These are phyloP conservation scores for Strigomonas culicis DNA, from an alignment of 208 protist genomes.

Conservation along the genomic window DNA sequence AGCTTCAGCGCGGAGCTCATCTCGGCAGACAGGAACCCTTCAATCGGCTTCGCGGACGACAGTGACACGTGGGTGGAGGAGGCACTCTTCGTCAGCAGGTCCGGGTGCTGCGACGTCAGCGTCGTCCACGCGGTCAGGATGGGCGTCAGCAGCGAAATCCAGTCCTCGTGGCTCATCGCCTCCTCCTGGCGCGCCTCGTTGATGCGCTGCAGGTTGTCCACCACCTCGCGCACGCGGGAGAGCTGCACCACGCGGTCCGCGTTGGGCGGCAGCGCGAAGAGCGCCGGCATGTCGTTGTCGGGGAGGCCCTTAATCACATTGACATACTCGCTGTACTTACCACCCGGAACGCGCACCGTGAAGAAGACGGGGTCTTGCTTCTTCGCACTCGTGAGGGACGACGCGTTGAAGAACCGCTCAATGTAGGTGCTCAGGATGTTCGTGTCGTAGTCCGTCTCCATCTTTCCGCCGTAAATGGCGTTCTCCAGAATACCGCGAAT, in stretches of 20 bases:
- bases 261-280: conserved; percentile 95
- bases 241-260: conserved; percentile 92
- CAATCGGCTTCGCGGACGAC: conserved; percentile 57
- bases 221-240: conserved; percentile 52
- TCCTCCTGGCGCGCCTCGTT: conserved; percentile 53
- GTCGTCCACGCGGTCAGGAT: conserved; percentile 84
- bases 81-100: conserved; percentile 36
- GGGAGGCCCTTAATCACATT: conserved; percentile 82
- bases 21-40: conserved; percentile 90
- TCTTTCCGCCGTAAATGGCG: conserved; percentile 96
- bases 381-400: conserved; percentile 50
- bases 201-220: conserved; percentile 83
- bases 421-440: conserved; percentile 92
- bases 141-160: conserved; percentile 74
- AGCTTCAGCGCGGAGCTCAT: conserved; percentile 59
- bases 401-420: conserved; percentile 83
- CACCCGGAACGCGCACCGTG: conserved; percentile 58
- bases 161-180: conserved; percentile 84
- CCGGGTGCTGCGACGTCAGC: conserved; percentile 59
- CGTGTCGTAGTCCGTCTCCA: conserved; percentile 94
- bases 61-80: conserved; percentile 4
- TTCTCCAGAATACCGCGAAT: conserved; percentile 93
- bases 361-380: conserved; percentile 53
- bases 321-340: conserved; percentile 68
- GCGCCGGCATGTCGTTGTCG: conserved; percentile 86